Conservation (phyloP, 169 alveolate genomes). For the Theileria sp. region DNA sequence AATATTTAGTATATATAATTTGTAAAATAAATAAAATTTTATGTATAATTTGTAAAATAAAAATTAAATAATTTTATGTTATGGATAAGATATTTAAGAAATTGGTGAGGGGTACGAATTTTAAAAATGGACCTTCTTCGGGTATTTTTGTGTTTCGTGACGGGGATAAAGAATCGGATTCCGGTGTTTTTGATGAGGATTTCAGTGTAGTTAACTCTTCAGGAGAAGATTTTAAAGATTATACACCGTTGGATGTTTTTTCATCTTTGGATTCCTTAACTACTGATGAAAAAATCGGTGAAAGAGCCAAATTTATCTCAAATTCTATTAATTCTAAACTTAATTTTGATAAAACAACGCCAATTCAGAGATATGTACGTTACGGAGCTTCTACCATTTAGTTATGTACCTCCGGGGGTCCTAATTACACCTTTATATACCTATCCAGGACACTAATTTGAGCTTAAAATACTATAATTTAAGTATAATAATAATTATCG, state of each 20-base stretch:
- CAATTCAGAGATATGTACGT: slow-evolving; percentile 28
- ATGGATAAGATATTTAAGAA: slow-evolving; percentile 15
- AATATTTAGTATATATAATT: background rate
- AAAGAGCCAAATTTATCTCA: background rate
- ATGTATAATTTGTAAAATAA: background rate
- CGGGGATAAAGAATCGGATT: background rate
- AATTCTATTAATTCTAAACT: slow-evolving; percentile 7
- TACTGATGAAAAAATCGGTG: background rate
- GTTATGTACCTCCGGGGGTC: background rate
- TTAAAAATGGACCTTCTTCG: slow-evolving; percentile 23
- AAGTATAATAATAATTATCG: background rate
- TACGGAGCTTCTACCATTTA: background rate
- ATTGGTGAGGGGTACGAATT: slow-evolving; percentile 22
- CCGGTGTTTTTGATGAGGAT: slow-evolving; percentile 17
- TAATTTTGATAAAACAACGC: slow-evolving; percentile 17
- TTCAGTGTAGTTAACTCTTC: background rate
- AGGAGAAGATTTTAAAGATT: slow-evolving; percentile 22
- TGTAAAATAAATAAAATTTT: background rate
- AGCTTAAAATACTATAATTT: background rate
- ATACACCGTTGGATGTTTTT: slow-evolving; percentile 6
- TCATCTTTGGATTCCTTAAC: background rate
- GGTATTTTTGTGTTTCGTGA: background rate
- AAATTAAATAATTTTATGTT: background rate
- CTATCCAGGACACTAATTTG: background rate
- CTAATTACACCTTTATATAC: background rate